Conservation (phyloP, 2,329 filamentous ascomycete genomes). For the Paracorniculantispora psalliotae region DNA sequence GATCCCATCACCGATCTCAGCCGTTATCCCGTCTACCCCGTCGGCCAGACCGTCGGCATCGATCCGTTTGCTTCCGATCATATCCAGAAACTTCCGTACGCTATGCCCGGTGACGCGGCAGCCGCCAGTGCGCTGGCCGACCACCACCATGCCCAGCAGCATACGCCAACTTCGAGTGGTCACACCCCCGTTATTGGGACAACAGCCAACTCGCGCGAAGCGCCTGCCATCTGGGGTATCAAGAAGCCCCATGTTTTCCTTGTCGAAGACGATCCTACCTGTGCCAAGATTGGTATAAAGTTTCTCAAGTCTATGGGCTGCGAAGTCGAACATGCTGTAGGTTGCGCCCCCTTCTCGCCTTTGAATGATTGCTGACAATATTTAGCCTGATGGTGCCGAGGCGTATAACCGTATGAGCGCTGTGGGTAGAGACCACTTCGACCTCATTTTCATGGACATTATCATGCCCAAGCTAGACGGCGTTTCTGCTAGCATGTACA, state of each 20-base stretch:
- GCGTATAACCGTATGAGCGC: constrained; percentile 77
- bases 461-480: constrained; percentile 97
- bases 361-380: background rate
- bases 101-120: constrained; percentile 57
- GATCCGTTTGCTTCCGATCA: constrained; percentile 93
- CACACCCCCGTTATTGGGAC: constrained; percentile 12
- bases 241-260: constrained; percentile 76
- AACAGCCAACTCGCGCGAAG: constrained; percentile 30
- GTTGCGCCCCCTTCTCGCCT: constrained; percentile 22
- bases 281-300: constrained; percentile 62
- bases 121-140: constrained; percentile 31
- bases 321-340: constrained; percentile 61
- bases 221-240: constrained; percentile 48
- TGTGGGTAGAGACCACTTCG: constrained; percentile 45
- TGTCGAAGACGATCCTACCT: constrained; percentile 75
- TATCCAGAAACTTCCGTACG: constrained; percentile 88
- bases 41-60: constrained; percentile 85
- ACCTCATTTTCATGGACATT: constrained; percentile 82
- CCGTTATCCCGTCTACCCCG: constrained; percentile 76
- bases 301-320: constrained; percentile 63
- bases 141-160: constrained; percentile 30
- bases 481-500: constrained; percentile 88
- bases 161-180: constrained; percentile 12
- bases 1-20: constrained; percentile 52
- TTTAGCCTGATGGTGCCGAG: constrained; percentile 69